A percentile compares a stretch with the other conserved stretches of the same genome.
Evolutionary conservation across 139 green algal genomes (phyloP).

Genomic region (Desmodesmus armatus): DNA sequence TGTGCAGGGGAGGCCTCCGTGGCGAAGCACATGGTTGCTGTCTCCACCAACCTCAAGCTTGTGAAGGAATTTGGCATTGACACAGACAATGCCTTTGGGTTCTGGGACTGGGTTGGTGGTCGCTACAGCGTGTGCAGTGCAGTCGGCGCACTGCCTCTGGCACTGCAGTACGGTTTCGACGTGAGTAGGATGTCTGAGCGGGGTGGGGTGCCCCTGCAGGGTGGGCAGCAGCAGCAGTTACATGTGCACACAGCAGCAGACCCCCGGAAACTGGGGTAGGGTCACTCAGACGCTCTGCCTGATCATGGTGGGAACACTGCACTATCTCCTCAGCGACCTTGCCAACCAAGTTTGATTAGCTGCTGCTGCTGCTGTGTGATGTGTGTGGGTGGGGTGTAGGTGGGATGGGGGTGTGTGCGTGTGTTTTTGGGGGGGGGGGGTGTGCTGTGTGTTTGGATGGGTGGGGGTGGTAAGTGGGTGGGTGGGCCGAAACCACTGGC

Average conservation of each 20-base stretch:
- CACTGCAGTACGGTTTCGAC: conserved; percentile 97
- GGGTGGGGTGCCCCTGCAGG: conserved; percentile 38
- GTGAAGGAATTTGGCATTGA: conserved; percentile 99
- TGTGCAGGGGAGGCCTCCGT: conserved; percentile 81
- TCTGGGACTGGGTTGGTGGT: conserved; percentile 99
- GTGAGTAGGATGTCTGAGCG: conserved; percentile 53
- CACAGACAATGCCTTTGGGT: conserved; percentile 97
- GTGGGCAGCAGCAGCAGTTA: not conserved
- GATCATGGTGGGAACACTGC: no score
- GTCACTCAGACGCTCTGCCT: not conserved
- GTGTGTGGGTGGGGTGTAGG: no score
- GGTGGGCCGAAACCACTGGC: no score
- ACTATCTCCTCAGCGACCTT: no score
- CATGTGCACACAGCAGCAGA: conserved; percentile 6
- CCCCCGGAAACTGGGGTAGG: not conserved
- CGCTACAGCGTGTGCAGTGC: conserved; percentile 97
- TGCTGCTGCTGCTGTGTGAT: no score
- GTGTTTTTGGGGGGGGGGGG: no score
- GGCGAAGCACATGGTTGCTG: conserved; percentile 99
- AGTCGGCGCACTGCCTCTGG: conserved; percentile 95
- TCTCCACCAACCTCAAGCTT: conserved; percentile 98
- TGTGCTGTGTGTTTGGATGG: no score
- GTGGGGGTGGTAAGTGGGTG: no score
- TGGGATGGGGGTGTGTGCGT: no score
- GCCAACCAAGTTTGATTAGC: no score